These are phyloP conservation scores for Trichoderma polysporum DNA, from an alignment of 2,329 filamentous ascomycete species.

Conservation along the genomic window DNA sequence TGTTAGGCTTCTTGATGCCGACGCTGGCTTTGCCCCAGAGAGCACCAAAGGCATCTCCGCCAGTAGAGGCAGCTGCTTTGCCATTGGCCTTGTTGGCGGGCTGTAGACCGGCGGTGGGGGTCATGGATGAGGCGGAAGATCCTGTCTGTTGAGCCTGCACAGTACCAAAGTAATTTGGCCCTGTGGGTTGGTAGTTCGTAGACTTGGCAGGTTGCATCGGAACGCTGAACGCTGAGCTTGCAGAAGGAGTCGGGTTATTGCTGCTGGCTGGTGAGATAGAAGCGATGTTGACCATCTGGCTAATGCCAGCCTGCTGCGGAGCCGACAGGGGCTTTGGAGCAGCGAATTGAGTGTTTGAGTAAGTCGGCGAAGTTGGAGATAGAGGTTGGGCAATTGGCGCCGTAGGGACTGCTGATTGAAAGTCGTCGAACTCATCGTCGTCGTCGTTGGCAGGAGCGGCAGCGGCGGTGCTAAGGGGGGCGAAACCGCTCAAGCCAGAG, in stretches of 20 bases:
- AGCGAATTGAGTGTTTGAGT: conserved; percentile 66
- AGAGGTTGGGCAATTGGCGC: conserved; percentile 29
- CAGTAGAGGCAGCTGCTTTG: conserved; percentile 55
- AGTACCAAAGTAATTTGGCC: conserved; percentile 94
- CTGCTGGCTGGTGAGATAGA: conserved; percentile 75
- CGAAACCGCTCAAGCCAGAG: conserved; percentile 49
- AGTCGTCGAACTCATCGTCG: conserved; percentile 97
- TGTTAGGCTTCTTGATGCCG: conserved; percentile 70
- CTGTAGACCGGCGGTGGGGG: conserved; percentile 41
- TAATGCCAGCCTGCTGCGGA: conserved; percentile 75
- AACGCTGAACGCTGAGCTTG: conserved; percentile 60
- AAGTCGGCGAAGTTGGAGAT: conserved; percentile 49
- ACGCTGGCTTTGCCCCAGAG: conserved; percentile 76
- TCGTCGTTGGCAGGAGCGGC: conserved; percentile 45
- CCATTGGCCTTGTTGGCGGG: conserved; percentile 46
- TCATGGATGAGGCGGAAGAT: conserved; percentile 22
- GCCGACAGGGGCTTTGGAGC: conserved; percentile 83
- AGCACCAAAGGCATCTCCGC: conserved; percentile 85
- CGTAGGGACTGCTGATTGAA: conserved; percentile 76
- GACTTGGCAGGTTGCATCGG: conserved; percentile 53
- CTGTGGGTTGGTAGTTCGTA: conserved; percentile 68
- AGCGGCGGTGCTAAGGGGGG: conserved; percentile 28
- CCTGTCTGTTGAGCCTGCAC: conserved; percentile 52
- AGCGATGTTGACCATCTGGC: conserved; percentile 74
- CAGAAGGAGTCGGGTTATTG: conserved; percentile 52